These are phyloP conservation scores for Thinopyrum elongatum DNA, from an alignment of 176 grass and related monocot species.

Conservation along the genomic window DNA sequence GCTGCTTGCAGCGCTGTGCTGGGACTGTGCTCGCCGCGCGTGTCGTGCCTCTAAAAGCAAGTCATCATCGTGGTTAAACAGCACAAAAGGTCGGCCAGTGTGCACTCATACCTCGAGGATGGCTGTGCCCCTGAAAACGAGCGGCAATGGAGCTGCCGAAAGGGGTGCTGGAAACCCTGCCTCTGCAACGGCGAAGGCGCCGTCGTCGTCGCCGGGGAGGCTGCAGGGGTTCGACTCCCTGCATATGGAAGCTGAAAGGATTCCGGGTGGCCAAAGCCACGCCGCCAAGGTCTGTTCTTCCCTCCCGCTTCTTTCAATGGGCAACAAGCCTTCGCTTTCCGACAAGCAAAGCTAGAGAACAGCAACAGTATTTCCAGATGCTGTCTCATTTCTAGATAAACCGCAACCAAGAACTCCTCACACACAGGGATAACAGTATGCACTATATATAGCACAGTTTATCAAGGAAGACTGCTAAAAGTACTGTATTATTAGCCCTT, in stretches of 20 bases:
- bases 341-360: neutral
- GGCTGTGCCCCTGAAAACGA: conserved; percentile 21
- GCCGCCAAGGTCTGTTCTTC: conserved; percentile 42
- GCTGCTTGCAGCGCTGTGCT: too few species aligned
- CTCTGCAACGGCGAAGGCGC: neutral
- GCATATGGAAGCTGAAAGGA: conserved; percentile 53
- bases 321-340: neutral
- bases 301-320: neutral
- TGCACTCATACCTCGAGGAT: conserved; percentile 26
- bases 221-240: conserved; percentile 50
- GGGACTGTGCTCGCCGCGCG: too few species aligned
- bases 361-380: neutral
- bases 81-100: neutral
- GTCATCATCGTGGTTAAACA: too few species aligned
- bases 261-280: conserved; percentile 32
- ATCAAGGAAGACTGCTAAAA: neutral
- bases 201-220: conserved; percentile 8
- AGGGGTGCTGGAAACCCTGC: neutral
- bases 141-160: conserved; percentile 22
- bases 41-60: conserved; percentile 21
- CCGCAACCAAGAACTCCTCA: neutral
- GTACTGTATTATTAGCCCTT: too few species aligned
- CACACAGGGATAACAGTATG: neutral
- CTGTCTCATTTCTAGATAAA: neutral
- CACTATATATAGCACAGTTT: neutral